These are phyloP conservation scores for Flagelloscypha sp. DNA, from an alignment of 768 basidiomycete species.

Conservation along the genomic window DNA sequence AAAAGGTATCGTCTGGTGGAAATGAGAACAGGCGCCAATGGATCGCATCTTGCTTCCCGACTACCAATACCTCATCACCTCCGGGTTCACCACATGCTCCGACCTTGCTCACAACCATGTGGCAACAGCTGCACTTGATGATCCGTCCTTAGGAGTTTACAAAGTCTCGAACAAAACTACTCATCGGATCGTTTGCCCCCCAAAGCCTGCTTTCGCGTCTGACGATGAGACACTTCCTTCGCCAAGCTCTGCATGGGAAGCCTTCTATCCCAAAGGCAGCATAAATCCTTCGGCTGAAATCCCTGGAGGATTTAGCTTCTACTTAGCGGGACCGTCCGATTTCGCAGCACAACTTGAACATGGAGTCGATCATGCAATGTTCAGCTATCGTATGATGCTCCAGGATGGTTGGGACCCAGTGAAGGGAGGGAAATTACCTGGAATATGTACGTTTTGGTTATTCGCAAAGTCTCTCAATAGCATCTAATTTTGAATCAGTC, in stretches of 20 bases:
- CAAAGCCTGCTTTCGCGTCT: constrained; percentile 7
- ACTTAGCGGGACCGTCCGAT: constrained; percentile 44
- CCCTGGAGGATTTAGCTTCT: constrained; percentile 65
- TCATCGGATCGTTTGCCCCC: constrained; percentile 21
- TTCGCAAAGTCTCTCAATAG: too few species aligned
- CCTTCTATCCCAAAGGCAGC: constrained; percentile 51
- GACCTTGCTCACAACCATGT: constrained; percentile 15
- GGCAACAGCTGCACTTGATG: constrained; percentile 27
- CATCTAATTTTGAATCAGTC: constrained; percentile 31
- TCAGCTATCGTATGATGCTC: constrained; percentile 64
- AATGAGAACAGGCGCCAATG: too few species aligned
- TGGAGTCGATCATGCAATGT: constrained; percentile 44
- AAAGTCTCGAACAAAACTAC: constrained; percentile 31
- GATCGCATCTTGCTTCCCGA: too few species aligned
- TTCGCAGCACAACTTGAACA: constrained; percentile 29
- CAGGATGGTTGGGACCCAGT: constrained; percentile 54
- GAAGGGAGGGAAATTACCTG: constrained; percentile 74
- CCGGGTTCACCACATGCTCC: constrained; percentile 36
- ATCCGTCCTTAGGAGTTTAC: constrained; percentile 42
- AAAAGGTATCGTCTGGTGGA: too few species aligned
- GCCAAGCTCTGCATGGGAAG: constrained; percentile 46
- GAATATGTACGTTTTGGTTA: constrained; percentile 47
- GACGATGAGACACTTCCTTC: constrained; percentile 6
- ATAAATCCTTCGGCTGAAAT: constrained; percentile 45
- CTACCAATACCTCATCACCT: too few species aligned